Base-by-base conservation (phyloP, 176 grass and related monocot genomes). In the Hsuehochloa calcarea region DNA sequence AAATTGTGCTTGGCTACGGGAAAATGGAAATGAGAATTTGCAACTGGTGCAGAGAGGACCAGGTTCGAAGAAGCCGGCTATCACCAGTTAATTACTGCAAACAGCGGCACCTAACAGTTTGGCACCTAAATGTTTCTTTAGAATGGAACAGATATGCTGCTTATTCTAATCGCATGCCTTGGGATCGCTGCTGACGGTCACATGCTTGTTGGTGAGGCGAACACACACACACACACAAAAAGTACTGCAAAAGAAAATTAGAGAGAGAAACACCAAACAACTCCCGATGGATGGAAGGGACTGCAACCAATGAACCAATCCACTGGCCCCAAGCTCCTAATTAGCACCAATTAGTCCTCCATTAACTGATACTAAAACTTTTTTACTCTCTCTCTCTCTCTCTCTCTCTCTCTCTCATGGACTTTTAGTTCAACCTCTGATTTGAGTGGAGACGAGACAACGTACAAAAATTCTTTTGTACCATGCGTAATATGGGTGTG, bases 131-230 rank as follows among this genome's bases (percentile, higher is more conserved):
- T 72, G 5, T 51, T 90, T 87, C 84, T 90, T 84, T 87, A 80
- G n/a, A n/a, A n/a, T n/a, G n/a, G n/a, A n/a, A n/a, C 73, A 89
- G 82, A 90, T 77, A 22, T 26, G 60, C 56, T 19, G 63, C 60
- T 91, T 93, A 89, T 83, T 93, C 79, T 90, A 93, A 85, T 94
- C 61, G 46, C 70, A 38, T 60, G 43, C 92, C 68, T 92, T 45
- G 84, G 94, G 92, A 92, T 97, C 91, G 88, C 55, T 78, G 92
- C 83, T 82, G 77, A 65, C 76, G 67, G 86, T 91, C 92, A 97
- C 92, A 94, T 94, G 94, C 88, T 70, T 88, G 82, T 46, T 83
- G 79, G 78, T 78, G 65, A 77, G 78, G 46, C 31, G 56, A 86
- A 14, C 75, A 31, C 61, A 23, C 70, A 51, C 31, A 34, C 1